Base-by-base conservation (phyloP, 108 stramenopile species). In the Skeletonema costatum region DNA sequence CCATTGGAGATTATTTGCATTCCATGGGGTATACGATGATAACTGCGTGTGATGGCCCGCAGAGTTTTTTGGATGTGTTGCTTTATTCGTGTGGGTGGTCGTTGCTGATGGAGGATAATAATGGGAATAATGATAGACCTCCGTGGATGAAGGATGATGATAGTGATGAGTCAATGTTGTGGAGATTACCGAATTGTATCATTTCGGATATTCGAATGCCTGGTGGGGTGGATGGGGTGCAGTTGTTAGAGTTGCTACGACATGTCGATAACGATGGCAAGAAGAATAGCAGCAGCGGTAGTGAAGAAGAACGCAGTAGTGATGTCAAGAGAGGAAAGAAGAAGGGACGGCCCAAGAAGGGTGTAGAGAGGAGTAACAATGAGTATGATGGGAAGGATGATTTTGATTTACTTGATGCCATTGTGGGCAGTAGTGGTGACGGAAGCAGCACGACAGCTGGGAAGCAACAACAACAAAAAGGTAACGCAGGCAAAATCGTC, bases 191-290 rank as follows among this genome's bases (percentile, higher is more conserved):
- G 7, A 77, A 82, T 41, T 59, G 84, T 30, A 90, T 97, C 53
- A 81, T 97, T 39, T 92, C 90, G 42, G 96, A 97, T 80, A 86
- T 97, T 66, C 90, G 91, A 0, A 97, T 97, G 96, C 96, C 96
- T 1, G 89, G 87, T 14, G 88, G 87, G 30, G 86, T 87, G 66
- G 91, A 92, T 83, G 96, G 96, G 10, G 81, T 92, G 38, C 80
- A 92, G 65, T 69, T 97, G 21, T 65, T 97, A n/a, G 61, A 75
- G 64, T 64, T 84, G 65, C 32, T 87, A 58, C 80, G 77, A 14
- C 50, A 16, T 35, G 25, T 32, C 32, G 32, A n/a, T 31, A 32
- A 32, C 13, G 30, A 69, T 33, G 51, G 29, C 30, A 39, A 16
- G 1, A 36, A 41, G 32, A 11, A 4, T 17, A 46, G 32, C 16